These are phyloP conservation scores for Hirsutella thompsonii DNA, from an alignment of 2,329 filamentous ascomycete genomes.

Conservation along the genomic window DNA sequence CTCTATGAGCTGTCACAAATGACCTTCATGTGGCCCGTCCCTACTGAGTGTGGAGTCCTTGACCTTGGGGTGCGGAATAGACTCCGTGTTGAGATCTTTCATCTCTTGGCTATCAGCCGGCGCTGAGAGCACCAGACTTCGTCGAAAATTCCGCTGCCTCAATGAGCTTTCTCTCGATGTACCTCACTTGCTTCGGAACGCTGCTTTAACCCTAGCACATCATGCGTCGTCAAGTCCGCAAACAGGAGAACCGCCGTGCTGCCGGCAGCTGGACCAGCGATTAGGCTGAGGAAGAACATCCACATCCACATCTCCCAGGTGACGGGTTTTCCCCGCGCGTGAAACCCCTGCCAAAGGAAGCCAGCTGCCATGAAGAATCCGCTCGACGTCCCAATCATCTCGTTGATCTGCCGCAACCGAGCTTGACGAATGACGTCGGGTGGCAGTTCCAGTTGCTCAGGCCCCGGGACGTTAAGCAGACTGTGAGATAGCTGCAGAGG, in stretches of 20 bases:
- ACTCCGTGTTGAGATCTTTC: too few relatives aligned
- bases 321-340: not conserved
- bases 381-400: slow-evolving; percentile 7
- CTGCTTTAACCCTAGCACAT: too few relatives aligned
- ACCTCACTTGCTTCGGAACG: too few relatives aligned
- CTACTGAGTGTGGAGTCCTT: too few relatives aligned
- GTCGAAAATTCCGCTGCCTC: too few relatives aligned
- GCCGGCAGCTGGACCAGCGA: slow-evolving; percentile 6
- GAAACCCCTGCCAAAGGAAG: not conserved
- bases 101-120: too few relatives aligned
- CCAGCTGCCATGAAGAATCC: slow-evolving; percentile 6
- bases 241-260: slow-evolving; percentile 5
- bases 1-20: too few relatives aligned
- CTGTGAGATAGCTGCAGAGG: slow-evolving; percentile 4
- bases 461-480: slow-evolving; percentile 2
- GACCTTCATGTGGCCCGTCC: too few relatives aligned
- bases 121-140: too few relatives aligned
- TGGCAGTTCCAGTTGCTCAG: not conserved
- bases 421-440: slow-evolving; percentile 1
- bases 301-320: not conserved
- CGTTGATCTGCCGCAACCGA: slow-evolving; percentile 7
- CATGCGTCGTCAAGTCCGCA: not conserved
- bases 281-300: slow-evolving; percentile 7
- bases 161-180: too few relatives aligned
- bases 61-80: too few relatives aligned